Evolutionary conservation across 2,329 filamentous ascomycete species (phyloP).

Genomic region (Penicillium paneum): DNA sequence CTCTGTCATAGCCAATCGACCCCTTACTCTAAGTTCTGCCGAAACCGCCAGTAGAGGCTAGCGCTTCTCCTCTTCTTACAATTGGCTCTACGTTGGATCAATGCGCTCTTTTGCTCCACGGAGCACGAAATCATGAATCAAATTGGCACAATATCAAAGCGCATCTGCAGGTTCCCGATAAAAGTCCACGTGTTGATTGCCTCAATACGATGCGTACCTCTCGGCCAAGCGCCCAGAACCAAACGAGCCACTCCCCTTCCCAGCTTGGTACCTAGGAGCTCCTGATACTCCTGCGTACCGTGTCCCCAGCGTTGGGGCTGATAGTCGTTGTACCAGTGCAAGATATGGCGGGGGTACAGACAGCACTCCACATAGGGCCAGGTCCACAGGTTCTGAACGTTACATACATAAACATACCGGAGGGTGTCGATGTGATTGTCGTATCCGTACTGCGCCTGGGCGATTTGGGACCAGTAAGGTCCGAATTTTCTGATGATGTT

Average conservation of each 20-base stretch:
- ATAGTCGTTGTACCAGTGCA: neutral
- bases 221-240: neutral
- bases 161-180: neutral
- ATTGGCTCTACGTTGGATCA: neutral
- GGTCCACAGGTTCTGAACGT: neutral
- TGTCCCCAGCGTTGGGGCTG: neutral
- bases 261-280: neutral
- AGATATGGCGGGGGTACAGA: neutral
- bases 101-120: no score
- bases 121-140: neutral
- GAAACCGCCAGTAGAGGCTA: neutral
- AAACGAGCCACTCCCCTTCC: conserved; percentile 1
- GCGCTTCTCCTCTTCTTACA: neutral
- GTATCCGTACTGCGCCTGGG: neutral
- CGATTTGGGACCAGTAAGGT: neutral
- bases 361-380: neutral
- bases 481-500: neutral
- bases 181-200: neutral
- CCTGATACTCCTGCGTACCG: neutral
- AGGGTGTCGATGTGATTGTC: neutral
- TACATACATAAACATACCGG: neutral
- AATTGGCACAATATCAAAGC: neutral
- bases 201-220: neutral
- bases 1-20: neutral
- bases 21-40: neutral